phyloP scores from a whole-genome alignment of 371 early-diverging fungal genomes.

The Rhizomucor miehei region DNA sequence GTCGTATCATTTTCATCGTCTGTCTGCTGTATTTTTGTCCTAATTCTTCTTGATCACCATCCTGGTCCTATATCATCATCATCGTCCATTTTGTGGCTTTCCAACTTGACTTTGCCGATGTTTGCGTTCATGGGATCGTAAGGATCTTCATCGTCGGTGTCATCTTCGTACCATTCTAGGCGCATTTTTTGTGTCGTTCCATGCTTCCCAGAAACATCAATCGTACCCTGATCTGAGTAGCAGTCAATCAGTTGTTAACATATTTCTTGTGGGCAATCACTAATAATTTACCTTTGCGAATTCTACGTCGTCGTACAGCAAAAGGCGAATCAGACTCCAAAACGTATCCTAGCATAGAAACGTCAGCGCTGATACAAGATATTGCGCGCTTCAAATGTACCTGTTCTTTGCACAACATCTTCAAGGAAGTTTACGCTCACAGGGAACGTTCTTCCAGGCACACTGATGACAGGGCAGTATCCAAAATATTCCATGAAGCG shows the following conservation, averaged over 20 bases:
- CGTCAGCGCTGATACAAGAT: background rate
- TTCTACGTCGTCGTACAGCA: constrained; percentile 32
- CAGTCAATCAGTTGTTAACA: no score
- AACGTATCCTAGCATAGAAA: constrained; percentile 37
- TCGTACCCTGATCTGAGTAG: constrained; percentile 27
- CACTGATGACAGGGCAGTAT: constrained; percentile 61
- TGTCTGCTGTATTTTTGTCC: constrained; percentile 29
- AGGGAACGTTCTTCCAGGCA: constrained; percentile 83
- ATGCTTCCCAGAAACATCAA: constrained; percentile 26
- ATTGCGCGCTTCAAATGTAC: constrained; percentile 9
- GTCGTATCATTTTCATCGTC: constrained; percentile 47
- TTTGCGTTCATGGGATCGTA: constrained; percentile 31
- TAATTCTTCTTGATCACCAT: constrained; percentile 23
- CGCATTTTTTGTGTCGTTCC: constrained; percentile 44
- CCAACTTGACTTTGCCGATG: background rate
- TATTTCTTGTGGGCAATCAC: no score
- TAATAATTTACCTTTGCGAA: constrained; percentile 12
- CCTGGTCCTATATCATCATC: constrained; percentile 22
- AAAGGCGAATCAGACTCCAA: constrained; percentile 60
- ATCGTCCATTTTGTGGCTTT: constrained; percentile 13
- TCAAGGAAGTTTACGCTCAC: constrained; percentile 74
- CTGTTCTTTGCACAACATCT: constrained; percentile 61
- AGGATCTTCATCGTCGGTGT: constrained; percentile 40
- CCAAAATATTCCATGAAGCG: constrained; percentile 70
- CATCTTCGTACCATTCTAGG: constrained; percentile 49